Conservation (phyloP, 257 asterid species). For the Lycium ferocissimum region DNA sequence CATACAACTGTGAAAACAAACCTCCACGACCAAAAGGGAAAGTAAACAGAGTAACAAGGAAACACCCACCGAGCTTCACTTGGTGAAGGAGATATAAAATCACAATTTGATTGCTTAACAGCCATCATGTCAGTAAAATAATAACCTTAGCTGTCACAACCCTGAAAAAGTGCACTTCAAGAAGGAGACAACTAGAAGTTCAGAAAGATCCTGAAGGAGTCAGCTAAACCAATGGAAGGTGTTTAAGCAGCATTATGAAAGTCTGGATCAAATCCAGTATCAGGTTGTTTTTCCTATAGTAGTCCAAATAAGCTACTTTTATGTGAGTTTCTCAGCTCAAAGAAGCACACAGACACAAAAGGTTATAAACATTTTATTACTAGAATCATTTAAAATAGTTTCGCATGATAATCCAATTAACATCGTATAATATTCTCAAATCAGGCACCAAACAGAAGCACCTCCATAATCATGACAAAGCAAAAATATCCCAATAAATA, state of each 20-base stretch:
- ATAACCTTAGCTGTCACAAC: not conserved
- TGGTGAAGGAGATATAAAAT: not conserved
- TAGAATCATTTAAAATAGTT: not conserved
- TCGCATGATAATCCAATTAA: not conserved
- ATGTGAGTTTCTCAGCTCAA: not conserved
- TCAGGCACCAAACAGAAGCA: not conserved
- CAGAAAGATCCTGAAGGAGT: not conserved
- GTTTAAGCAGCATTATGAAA: not conserved
- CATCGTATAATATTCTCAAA: not conserved
- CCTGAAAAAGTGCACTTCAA: not conserved
- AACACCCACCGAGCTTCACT: not conserved
- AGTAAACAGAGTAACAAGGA: not conserved
- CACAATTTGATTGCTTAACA: not conserved
- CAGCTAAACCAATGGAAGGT: not conserved
- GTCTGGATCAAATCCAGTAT: not conserved
- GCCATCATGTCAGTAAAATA: not conserved
- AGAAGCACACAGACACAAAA: conserved; percentile 12
- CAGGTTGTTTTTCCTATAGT: not conserved
- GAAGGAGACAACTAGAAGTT: not conserved
- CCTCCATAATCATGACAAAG: not conserved
- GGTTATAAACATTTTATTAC: not conserved
- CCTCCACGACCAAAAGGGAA: not conserved
- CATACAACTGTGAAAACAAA: not conserved
- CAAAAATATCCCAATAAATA: not conserved
- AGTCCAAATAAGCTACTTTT: not conserved